Percentiles rank a stretch among this genome's conserved stretches.
Evolutionary conservation across 768 basidiomycete species (phyloP).

Genomic region (Suillus plorans): DNA sequence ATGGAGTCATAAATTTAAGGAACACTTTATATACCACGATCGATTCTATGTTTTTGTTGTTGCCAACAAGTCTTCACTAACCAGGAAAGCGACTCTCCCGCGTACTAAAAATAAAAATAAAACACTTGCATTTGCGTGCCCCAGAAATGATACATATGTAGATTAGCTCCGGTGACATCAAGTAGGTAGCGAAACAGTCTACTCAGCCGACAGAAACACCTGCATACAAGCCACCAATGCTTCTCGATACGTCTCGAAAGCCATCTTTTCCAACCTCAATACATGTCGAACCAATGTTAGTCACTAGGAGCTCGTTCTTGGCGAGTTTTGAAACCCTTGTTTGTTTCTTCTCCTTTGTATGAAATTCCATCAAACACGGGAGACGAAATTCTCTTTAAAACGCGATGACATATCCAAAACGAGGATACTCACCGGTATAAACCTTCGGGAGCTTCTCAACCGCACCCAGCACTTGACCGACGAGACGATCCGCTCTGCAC

Average conservation of each 20-base stretch:
- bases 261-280: slow-evolving; percentile 96
- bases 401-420: neutral
- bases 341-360: too few relatives aligned
- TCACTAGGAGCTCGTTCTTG: too few relatives aligned
- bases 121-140: too few relatives aligned
- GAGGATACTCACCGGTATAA: slow-evolving; percentile 64
- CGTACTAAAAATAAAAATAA: too few relatives aligned
- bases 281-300: slow-evolving; percentile 74
- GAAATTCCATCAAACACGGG: too few relatives aligned
- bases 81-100: too few relatives aligned
- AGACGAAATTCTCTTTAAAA: too few relatives aligned
- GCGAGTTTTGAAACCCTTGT: too few relatives aligned
- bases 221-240: slow-evolving; percentile 95
- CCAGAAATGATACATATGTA: neutral
- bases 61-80: too few relatives aligned
- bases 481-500: slow-evolving; percentile 93
- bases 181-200: slow-evolving; percentile 3
- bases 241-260: slow-evolving; percentile 92
- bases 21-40: too few relatives aligned
- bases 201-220: slow-evolving; percentile 32
- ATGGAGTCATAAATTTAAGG: too few relatives aligned
- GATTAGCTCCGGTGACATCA: neutral
- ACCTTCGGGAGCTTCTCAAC: slow-evolving; percentile 96
- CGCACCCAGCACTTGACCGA: slow-evolving; percentile 94
- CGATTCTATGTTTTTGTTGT: too few relatives aligned